Base-by-base conservation (phyloP, 805 yeast species). In the Candida sphagnicola region DNA sequence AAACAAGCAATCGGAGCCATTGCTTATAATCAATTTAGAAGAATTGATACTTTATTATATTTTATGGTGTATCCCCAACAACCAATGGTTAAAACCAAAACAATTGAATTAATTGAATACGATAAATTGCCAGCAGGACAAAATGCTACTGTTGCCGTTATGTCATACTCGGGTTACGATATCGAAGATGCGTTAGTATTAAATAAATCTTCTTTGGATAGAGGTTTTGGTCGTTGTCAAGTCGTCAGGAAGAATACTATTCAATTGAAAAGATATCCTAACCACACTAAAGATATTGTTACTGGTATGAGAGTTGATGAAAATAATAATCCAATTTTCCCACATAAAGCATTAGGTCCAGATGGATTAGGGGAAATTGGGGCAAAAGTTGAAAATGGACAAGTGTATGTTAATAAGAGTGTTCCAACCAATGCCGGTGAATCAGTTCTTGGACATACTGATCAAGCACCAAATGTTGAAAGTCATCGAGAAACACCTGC, bases 1-100 rank as follows among this genome's bases (percentile, higher is more conserved):
- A 88, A 88, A 66, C 99, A 93, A 69, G 99, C 99, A n/a, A 91
- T 93, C 62, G 99, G 99, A 50, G 98, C 98, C 2, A 93, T 93
- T 64, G 96, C 95, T 8, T 93, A 93, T 61, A 93, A 93, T 62
- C 99, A 93, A 65, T 86, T 93, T 67, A 78, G 88, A 57, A 82
- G 99, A 62, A 91, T 93, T 49, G 99, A 93, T 57, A 93, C 99
- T 1, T 66, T 93, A 55, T 70, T 93, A 47, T 93, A 93, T 56
- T 72, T 93, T 47, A 86, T 93, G 96, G 95, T 89, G n/a, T 93
- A 93, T 57, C 99, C 99, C 4, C 98, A 93, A 65, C 98, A 93
- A 60, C 99, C 99, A 0, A 87, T 93, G 98, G 99, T 93, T 18
- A 93, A 93, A 67, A 89, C 98, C 3, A 87, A 89, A 59, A 93